Evolutionary conservation across 345 rosid genomes (phyloP), one percentile per base, ranked within the genome.

Genomic region (Acer campestre): DNA sequence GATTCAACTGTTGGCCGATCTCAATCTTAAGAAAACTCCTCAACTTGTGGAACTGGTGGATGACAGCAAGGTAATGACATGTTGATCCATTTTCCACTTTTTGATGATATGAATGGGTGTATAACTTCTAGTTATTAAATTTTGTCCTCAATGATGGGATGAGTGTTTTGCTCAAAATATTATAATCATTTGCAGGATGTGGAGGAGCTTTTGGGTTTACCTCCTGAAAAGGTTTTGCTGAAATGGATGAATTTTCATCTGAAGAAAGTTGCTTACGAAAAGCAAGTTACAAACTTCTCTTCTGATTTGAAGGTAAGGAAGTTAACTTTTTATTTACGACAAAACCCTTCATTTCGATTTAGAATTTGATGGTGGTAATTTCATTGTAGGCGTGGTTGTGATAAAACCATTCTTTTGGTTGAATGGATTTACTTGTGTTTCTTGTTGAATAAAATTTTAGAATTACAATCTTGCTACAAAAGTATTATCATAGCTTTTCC

Each of bases 241-340:
- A 94, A 96, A 84, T 96, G 99, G 98, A 96, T 96, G 99, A 96
- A 96, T 82, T 90, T 89, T 74, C 99, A 96, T 84, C 81, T 96
- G 78, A 94, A 96, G 88, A 96, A 96, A 87, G 93, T 89, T 80
- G 98, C 98, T 62, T 96, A 96, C 44, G 82, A 75, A 27, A 96
- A 96, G 86, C 87, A 89, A 81, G 98, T 94, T 79, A 94, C 98
- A 18, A 96, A 96, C 82, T 96, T 96, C 82, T 92, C 99, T 42
- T 83, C 97, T 53, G 99, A 96, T 87, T 84, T 96, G 76, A 96
- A 96, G 99, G 99, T 94, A 81, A 85, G 78, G 40, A 76, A 83
- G 7, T 67, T 72, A 6, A 14, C 73, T 59, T 20, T 75, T 67
- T 77, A 46, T 72, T 63, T 48, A 73, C 7, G 22, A 27, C 38